Evolutionary conservation across 2,329 filamentous ascomycete species (phyloP).

Genomic region (Arthrobotrys sphaeroides): DNA sequence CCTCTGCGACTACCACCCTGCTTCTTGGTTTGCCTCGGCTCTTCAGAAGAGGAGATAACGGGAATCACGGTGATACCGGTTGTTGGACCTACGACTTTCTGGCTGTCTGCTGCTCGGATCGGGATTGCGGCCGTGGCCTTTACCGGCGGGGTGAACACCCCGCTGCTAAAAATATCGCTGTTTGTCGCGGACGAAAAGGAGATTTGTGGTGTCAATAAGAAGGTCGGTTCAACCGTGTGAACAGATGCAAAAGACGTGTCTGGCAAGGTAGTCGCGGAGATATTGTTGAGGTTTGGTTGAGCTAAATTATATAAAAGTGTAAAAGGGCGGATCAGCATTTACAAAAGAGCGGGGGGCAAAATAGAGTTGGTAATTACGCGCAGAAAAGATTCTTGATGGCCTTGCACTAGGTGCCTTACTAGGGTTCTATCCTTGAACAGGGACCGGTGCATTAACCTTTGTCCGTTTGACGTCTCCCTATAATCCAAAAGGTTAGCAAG

Average conservation of each 20-base stretch:
- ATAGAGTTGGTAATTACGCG: conserved; percentile 31
- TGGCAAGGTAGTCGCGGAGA: not conserved
- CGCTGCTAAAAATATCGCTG: not conserved
- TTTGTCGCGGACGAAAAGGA: not conserved
- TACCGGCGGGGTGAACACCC: not conserved
- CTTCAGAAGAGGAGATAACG: not conserved
- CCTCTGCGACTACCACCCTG: not conserved
- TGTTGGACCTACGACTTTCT: not conserved
- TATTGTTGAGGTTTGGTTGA: conserved; percentile 3
- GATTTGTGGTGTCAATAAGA: conserved; percentile 21
- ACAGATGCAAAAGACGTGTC: not conserved
- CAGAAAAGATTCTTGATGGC: conserved; percentile 25
- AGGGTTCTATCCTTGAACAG: conserved; percentile 50
- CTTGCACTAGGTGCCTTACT: conserved; percentile 8
- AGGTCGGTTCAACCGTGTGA: conserved; percentile 25
- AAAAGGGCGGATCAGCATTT: conserved; percentile 13
- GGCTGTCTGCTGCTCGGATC: not conserved
- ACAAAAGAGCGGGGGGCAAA: not conserved
- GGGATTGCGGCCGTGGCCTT: conserved; percentile 21
- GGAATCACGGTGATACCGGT: conserved; percentile 1
- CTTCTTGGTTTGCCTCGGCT: not conserved
- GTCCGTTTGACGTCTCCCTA: conserved; percentile 51
- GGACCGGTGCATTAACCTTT: conserved; percentile 46
- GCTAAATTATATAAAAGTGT: not conserved
- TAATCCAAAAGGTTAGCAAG: not conserved